These are phyloP conservation scores for Paecilomyces fulvus DNA, from an alignment of 2,329 filamentous ascomycete species.

Conservation along the genomic window DNA sequence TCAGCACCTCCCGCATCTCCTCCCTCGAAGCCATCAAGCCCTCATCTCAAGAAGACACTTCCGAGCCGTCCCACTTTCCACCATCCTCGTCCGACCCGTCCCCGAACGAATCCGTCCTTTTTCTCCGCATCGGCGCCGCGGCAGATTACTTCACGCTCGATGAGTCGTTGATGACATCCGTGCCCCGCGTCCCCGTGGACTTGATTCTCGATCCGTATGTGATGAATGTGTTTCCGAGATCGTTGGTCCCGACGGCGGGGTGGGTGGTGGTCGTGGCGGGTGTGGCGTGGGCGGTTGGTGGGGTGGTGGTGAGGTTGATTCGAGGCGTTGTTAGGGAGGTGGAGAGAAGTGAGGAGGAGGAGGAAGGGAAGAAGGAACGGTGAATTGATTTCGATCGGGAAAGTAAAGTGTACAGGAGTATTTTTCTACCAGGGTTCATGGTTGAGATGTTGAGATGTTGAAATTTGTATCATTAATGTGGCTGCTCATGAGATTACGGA, in stretches of 20 bases:
- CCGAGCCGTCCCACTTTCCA: constrained; percentile 10
- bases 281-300: constrained; percentile 40
- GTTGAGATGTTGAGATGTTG: neutral
- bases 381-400: neutral
- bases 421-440: neutral
- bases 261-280: constrained; percentile 59
- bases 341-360: neutral
- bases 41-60: neutral
- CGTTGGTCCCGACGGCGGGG: constrained; percentile 60
- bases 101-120: constrained; percentile 46
- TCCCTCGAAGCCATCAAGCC: constrained; percentile 12
- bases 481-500: too few relatives aligned
- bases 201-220: constrained; percentile 79
- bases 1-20: constrained; percentile 46
- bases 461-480: neutral
- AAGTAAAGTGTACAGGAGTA: too few relatives aligned
- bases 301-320: constrained; percentile 18
- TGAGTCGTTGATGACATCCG: constrained; percentile 62
- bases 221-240: constrained; percentile 68
- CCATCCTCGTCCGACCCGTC: constrained; percentile 5
- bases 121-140: constrained; percentile 65
- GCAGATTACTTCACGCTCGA: constrained; percentile 82
- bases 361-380: neutral
- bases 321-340: constrained; percentile 11
- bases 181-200: constrained; percentile 69